These are phyloP conservation scores for Xylaria sp. DNA, from an alignment of 2,329 filamentous ascomycete genomes.

Conservation along the genomic window DNA sequence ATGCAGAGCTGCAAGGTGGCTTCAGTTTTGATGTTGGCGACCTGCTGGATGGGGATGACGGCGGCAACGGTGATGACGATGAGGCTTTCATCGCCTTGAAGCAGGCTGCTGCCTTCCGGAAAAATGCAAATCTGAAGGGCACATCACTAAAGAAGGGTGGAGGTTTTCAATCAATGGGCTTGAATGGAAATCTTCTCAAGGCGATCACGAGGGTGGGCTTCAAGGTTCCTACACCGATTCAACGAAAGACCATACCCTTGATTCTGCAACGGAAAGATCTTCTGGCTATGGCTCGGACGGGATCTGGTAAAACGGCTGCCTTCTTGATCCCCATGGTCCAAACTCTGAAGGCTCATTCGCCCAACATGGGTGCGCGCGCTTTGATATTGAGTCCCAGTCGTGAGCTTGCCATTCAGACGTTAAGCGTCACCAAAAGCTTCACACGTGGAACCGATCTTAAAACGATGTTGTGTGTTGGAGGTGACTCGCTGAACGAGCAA, in stretches of 20 bases:
- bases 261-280: constrained; percentile 84
- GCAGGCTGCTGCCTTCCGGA: constrained; percentile 87
- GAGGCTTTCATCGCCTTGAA: constrained; percentile 89
- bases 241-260: constrained; percentile 93
- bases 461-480: constrained; percentile 85
- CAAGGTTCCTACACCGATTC: constrained; percentile 94
- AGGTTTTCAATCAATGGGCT: constrained; percentile 93
- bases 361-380: constrained; percentile 82
- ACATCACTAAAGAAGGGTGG: constrained; percentile 92
- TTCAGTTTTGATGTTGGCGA: constrained; percentile 64
- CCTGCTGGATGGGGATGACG: constrained; percentile 63
- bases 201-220: constrained; percentile 95
- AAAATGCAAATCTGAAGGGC: constrained; percentile 80
- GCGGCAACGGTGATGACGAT: constrained; percentile 68
- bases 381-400: constrained; percentile 90
- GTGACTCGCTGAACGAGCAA: constrained; percentile 59
- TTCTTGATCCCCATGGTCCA: constrained; percentile 99
- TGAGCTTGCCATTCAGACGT: constrained; percentile 82
- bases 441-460: constrained; percentile 89
- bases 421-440: constrained; percentile 81
- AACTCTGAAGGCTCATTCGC: constrained; percentile 85
- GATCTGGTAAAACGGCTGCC: constrained; percentile 92
- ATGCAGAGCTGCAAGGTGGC: constrained; percentile 45
- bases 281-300: constrained; percentile 99
- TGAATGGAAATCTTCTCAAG: constrained; percentile 83